phyloP scores from a whole-genome alignment of 257 asterid genomes.

The Nicotiana undulata region DNA sequence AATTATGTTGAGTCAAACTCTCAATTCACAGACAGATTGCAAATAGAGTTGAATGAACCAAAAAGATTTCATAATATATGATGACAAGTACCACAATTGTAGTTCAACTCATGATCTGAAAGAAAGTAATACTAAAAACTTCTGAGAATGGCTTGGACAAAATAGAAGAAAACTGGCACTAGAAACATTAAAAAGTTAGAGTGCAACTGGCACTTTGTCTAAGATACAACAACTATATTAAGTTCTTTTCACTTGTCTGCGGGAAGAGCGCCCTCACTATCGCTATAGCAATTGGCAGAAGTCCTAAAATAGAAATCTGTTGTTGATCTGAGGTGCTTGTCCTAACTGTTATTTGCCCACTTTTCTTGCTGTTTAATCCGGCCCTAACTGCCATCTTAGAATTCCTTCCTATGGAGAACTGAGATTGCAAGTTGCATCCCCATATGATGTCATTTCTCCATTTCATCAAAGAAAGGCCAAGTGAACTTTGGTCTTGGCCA shows the following conservation, averaged over 20 bases:
- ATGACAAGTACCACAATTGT: background rate
- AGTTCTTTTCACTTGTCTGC: conserved; percentile 11
- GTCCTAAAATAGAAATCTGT: conserved; percentile 38
- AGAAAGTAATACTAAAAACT: background rate
- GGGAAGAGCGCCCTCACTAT: conserved; percentile 21
- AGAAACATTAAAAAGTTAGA: background rate
- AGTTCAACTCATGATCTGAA: background rate
- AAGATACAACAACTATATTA: conserved; percentile 1
- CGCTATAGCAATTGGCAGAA: conserved; percentile 41
- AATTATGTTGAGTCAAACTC: background rate
- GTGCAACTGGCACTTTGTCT: background rate
- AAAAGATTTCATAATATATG: background rate
- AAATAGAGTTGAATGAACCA: background rate
- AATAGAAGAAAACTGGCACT: background rate
- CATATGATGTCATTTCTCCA: conserved; percentile 28
- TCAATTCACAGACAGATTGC: background rate
- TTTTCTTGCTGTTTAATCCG: conserved; percentile 35
- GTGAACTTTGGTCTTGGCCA: conserved; percentile 18
- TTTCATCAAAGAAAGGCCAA: conserved; percentile 32
- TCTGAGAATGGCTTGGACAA: background rate
- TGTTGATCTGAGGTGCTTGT: conserved; percentile 50
- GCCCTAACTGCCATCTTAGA: conserved; percentile 27
- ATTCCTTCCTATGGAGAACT: conserved; percentile 25
- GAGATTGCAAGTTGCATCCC: conserved; percentile 37
- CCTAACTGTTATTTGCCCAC: conserved; percentile 36